Evolutionary conservation across 192 early-diverging fungal genomes (phyloP), one percentile per base, ranked within the genome.

Genomic region (Umbelopsis ramanniana): DNA sequence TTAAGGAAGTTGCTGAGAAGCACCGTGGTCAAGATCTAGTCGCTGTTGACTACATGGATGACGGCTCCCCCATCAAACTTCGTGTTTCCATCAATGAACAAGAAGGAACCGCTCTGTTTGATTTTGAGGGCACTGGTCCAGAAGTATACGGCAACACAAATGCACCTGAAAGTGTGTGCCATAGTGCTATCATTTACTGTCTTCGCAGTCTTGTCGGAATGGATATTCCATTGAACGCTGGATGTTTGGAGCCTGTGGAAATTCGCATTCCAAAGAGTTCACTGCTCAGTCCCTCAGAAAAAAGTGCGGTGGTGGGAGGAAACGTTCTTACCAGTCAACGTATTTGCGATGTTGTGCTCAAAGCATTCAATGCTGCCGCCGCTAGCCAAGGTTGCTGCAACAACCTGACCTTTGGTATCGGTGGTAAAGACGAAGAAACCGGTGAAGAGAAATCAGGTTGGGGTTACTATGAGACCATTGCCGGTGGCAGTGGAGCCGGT

Each of bases 381-480:
- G 96, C 97, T 0, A 93, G 91, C 23, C 96, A 99, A 78, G 91
- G 97, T 0, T 94, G 93, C 78, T 93, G 92, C 86, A 99, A 99
- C 86, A 99, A 99, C 72, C 82, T 99, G 55, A 98, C 97, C 3
- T 99, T 99, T 78, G 97, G 97, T 8, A 82, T 89, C 8, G 89
- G 83, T 4, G 84, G 83, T 26, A 87, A 88, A 66, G 84, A 81
- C 11, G 80, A 86, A 67, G 81, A 82, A 33, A 76, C 79, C 2
- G 81, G 83, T 45, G 81, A 79, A 33, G 52, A 77, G 12, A 79
- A 81, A 22, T 87, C 92, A 3, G 94, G 95, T 26, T 97, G 95
- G 90, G 95, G 96, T 22, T 98, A 98, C 74, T 97, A 97, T 81
- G 96, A 99, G 79, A 98, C 96, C 8, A 97, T 98, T 73, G 93